These are phyloP conservation scores for Guadua angustifolia DNA, from an alignment of 176 grass and related monocot species.

Conservation along the genomic window DNA sequence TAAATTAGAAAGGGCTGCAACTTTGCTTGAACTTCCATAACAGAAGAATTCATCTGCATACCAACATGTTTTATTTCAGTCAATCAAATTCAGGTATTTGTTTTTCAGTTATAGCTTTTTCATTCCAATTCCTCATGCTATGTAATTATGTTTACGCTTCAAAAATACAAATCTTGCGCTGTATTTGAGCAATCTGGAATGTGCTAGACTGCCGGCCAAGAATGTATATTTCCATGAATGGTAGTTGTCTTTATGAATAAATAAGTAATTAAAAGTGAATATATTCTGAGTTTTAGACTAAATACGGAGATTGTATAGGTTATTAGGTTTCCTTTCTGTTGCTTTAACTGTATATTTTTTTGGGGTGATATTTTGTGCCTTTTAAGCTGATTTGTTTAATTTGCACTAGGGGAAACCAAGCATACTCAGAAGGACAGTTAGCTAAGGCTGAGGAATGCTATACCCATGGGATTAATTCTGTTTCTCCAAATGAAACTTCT, in stretches of 20 bases:
- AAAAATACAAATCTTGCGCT: not conserved
- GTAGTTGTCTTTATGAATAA: slow-evolving; percentile 10
- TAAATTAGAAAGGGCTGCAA: slow-evolving; percentile 3
- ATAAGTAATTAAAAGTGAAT: slow-evolving; percentile 23
- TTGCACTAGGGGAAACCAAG: slow-evolving; percentile 76
- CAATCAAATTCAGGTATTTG: slow-evolving; percentile 8
- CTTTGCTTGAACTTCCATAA: slow-evolving; percentile 11
- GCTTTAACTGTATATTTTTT: slow-evolving; percentile 34
- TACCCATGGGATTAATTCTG: slow-evolving; percentile 75
- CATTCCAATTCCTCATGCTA: not conserved
- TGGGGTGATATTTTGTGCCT: slow-evolving; percentile 24
- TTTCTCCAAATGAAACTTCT: slow-evolving; percentile 54
- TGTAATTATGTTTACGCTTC: slow-evolving; percentile 32
- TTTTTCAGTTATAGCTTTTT: slow-evolving; percentile 14
- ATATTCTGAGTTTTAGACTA: slow-evolving; percentile 13
- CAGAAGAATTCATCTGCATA: slow-evolving; percentile 19
- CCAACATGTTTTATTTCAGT: slow-evolving; percentile 16
- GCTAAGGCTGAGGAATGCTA: slow-evolving; percentile 82
- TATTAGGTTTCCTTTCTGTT: slow-evolving; percentile 23
- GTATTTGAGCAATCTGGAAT: slow-evolving; percentile 19
- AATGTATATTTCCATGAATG: slow-evolving; percentile 26
- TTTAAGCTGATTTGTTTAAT: slow-evolving; percentile 42
- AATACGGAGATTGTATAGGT: slow-evolving; percentile 4
- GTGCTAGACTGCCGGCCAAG: not conserved
- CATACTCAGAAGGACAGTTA: slow-evolving; percentile 70